A percentile compares a stretch with the other conserved stretches of the same genome.
phyloP scores from a whole-genome alignment of 192 early-diverging fungal genomes.

The Umbelopsis isabellina region DNA sequence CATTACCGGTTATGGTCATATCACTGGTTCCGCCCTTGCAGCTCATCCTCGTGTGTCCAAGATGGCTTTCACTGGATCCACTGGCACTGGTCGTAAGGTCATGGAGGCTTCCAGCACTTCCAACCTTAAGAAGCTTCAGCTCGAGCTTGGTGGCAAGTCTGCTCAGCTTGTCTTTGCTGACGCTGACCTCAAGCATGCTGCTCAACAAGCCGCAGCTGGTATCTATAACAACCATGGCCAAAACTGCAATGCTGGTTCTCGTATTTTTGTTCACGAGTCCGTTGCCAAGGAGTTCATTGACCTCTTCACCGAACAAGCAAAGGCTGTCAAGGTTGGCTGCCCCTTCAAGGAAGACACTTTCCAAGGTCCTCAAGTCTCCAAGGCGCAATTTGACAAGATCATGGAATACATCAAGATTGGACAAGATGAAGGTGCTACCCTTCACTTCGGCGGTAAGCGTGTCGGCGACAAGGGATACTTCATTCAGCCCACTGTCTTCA shows the following conservation, averaged over 20 bases:
- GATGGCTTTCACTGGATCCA: conserved; percentile 78
- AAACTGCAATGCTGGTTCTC: conserved; percentile 77
- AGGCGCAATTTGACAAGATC: conserved; percentile 71
- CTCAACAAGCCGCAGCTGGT: conserved; percentile 61
- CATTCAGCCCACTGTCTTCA: conserved; percentile 78
- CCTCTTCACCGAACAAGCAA: conserved; percentile 53
- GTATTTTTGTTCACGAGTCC: conserved; percentile 75
- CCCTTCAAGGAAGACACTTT: conserved; percentile 63
- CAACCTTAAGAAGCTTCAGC: conserved; percentile 71
- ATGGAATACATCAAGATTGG: conserved; percentile 64
- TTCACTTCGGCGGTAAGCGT: conserved; percentile 61
- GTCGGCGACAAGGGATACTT: conserved; percentile 73
- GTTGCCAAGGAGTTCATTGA: conserved; percentile 72
- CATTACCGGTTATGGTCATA: conserved; percentile 71
- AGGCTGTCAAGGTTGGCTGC: conserved; percentile 71
- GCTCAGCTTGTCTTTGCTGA: conserved; percentile 78
- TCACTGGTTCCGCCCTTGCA: conserved; percentile 60
- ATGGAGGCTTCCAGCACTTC: conserved; percentile 55
- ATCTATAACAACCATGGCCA: conserved; percentile 87
- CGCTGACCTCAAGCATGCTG: conserved; percentile 71
- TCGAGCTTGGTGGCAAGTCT: conserved; percentile 91
- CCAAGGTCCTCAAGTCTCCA: conserved; percentile 75
- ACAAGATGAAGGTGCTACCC: conserved; percentile 60
- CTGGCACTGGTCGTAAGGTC: conserved; percentile 66
- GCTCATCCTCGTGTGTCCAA: conserved; percentile 60